Base-by-base conservation (phyloP, 192 early-diverging fungal species). In the Mortierella antarctica region DNA sequence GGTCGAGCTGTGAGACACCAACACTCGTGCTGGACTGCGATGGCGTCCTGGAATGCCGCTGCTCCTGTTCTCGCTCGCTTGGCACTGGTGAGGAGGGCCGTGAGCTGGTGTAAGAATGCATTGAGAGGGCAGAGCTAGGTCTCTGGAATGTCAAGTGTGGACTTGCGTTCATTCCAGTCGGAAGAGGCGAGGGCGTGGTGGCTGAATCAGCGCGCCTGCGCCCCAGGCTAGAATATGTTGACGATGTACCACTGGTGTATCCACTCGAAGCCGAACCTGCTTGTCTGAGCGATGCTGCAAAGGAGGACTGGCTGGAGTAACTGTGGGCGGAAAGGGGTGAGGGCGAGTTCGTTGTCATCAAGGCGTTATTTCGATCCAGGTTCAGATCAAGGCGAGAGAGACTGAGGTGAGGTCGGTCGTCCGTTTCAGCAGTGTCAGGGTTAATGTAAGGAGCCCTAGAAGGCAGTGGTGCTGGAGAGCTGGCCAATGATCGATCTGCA, bases 211-310 rank as follows among this genome's bases (percentile, higher is more conserved):
- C 39, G 15, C 53, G 59, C 41, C 64, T 67, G 18, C 70, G 63
- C 51, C 77, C 77, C 17, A 80, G 31, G 40, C 77, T 72, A 2
- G 77, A 80, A 20, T 80, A 72, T 1, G 65, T 68, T 6, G 77
- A 80, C 0, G 77, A 80, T 0, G 77, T 72, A 13, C 70, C 70
- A 40, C 77, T 80, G 10, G 77, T 80, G 42, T 80, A 67, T 66
- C 77, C 77, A 18, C 77, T 80, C 0, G 77, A 67, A 0, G 57
- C 21, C 6, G 31, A 31, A 31, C 31, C 31, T 31, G 62, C 44
- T 0, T 58, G 49, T 45, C 65, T 57, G 51, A 57, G 68, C 1
- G 65, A 56, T 53, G 57, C n/a, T n/a, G 56, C 48, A 39, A 80
- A 61, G 1, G 77, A 80, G 2, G 70, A 80, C 10, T 67, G 77